Percentiles rank a stretch among this genome's conserved stretches.
Conservation (phyloP, 2,329 filamentous ascomycete genomes). For the Coniochaeta ligniaria region DNA sequence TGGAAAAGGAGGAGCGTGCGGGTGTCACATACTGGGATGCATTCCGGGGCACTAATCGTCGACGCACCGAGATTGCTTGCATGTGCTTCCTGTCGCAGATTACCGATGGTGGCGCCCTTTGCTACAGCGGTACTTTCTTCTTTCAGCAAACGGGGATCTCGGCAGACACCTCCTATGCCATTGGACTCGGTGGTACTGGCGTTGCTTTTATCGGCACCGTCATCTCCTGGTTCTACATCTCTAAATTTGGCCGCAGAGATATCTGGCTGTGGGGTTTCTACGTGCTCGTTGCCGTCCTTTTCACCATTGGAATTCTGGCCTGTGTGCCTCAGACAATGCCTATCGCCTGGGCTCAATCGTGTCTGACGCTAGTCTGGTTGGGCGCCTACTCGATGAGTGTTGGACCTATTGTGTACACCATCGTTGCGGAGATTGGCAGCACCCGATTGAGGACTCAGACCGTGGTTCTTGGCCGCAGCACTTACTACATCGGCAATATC, state of each 20-base stretch:
- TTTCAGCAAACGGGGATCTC: background rate
- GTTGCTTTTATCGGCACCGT: slow-evolving; percentile 35
- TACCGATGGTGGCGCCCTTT: slow-evolving; percentile 29
- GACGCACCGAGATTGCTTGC: slow-evolving; percentile 61
- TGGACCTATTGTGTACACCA: slow-evolving; percentile 36
- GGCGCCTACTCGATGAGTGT: slow-evolving; percentile 34
- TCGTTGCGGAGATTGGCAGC: slow-evolving; percentile 34
- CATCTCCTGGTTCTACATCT: slow-evolving; percentile 35
- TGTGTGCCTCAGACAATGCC: slow-evolving; percentile 23
- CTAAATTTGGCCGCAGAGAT: slow-evolving; percentile 31
- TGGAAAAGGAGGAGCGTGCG: slow-evolving; percentile 68
- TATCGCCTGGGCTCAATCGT: slow-evolving; percentile 31
- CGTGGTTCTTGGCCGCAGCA: slow-evolving; percentile 33
- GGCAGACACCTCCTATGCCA: background rate
- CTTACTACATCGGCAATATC: slow-evolving; percentile 33
- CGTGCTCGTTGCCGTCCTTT: slow-evolving; percentile 30
- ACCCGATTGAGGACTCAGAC: slow-evolving; percentile 39
- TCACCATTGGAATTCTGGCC: slow-evolving; percentile 34
- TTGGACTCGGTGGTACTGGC: slow-evolving; percentile 28
- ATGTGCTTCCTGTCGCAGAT: slow-evolving; percentile 1
- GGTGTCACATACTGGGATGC: slow-evolving; percentile 76
- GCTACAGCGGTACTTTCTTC: slow-evolving; percentile 27
- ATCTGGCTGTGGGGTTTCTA: slow-evolving; percentile 33
- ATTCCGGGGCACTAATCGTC: slow-evolving; percentile 71
- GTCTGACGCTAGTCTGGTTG: slow-evolving; percentile 36